These are phyloP conservation scores for Scenedesmus sp. DNA, from an alignment of 163 green algal species.

Conservation along the genomic window DNA sequence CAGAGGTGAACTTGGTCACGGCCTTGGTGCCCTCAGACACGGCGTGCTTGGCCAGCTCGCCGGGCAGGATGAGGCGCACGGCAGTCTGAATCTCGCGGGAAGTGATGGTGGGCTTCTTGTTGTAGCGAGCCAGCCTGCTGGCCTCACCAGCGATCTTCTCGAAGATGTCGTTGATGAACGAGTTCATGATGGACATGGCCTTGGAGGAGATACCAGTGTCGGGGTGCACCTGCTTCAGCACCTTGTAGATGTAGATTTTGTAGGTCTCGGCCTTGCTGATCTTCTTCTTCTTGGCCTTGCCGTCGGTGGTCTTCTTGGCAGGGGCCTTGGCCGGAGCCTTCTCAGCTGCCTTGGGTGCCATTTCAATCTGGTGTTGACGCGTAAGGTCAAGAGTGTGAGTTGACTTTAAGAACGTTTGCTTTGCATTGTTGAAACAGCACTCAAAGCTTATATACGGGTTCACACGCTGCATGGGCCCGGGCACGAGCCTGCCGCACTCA, in stretches of 20 bases:
- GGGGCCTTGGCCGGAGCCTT: slow-evolving; percentile 68
- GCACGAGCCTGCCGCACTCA: slow-evolving; percentile 69
- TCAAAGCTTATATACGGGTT: slow-evolving; percentile 19
- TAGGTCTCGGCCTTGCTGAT: slow-evolving; percentile 74
- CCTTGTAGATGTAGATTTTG: slow-evolving; percentile 72
- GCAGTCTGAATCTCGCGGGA: slow-evolving; percentile 92
- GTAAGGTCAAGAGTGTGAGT: slow-evolving; percentile 70
- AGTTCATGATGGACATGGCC: slow-evolving; percentile 87
- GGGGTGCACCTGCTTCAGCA: slow-evolving; percentile 92
- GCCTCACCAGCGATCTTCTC: slow-evolving; percentile 86
- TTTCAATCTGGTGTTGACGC: slow-evolving; percentile 19
- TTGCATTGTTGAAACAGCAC: neutral
- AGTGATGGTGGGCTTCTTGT: slow-evolving; percentile 94
- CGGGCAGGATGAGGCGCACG: slow-evolving; percentile 85
- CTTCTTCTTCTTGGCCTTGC: slow-evolving; percentile 67
- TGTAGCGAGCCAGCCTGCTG: slow-evolving; percentile 24
- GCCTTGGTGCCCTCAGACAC: slow-evolving; percentile 97
- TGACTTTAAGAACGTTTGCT: neutral
- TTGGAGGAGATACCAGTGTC: slow-evolving; percentile 82
- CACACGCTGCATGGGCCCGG: slow-evolving; percentile 87
- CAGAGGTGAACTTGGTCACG: slow-evolving; percentile 96
- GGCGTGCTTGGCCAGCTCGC: slow-evolving; percentile 95
- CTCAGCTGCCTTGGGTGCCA: slow-evolving; percentile 66
- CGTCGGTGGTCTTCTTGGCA: slow-evolving; percentile 68
- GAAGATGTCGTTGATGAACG: slow-evolving; percentile 94